Conservation (phyloP, 164 flowering plant species). For the Hamamelis virginiana region DNA sequence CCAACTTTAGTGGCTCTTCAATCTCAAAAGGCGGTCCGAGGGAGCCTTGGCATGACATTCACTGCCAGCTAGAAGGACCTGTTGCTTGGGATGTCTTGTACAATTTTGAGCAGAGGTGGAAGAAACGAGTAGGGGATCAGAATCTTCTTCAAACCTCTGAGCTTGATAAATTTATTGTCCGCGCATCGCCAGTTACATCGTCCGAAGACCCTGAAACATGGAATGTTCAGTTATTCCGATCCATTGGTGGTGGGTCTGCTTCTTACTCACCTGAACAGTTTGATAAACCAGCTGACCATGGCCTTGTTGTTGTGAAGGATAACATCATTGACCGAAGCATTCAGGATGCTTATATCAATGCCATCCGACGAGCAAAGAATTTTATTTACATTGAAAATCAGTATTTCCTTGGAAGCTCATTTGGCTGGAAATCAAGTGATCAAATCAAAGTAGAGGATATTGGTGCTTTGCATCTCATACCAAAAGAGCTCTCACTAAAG, state of each 20-base stretch:
- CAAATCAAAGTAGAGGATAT: conserved; percentile 39
- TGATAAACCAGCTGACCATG: conserved; percentile 32
- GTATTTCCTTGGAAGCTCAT: conserved; percentile 72
- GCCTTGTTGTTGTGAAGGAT: conserved; percentile 58
- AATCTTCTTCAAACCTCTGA: conserved; percentile 18
- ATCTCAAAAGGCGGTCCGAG: conserved; percentile 71
- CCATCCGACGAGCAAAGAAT: conserved; percentile 63
- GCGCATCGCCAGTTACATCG: conserved; percentile 23
- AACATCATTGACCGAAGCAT: conserved; percentile 59
- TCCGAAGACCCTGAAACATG: conserved; percentile 39
- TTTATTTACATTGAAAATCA: conserved; percentile 81
- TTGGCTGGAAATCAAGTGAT: conserved; percentile 42
- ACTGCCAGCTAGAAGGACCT: conserved; percentile 66
- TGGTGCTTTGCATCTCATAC: conserved; percentile 53
- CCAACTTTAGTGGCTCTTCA: conserved; percentile 52
- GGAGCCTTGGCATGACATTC: conserved; percentile 87
- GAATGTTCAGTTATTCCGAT: conserved; percentile 68
- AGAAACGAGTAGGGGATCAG: conserved; percentile 35
- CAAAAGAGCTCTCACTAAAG: conserved; percentile 70
- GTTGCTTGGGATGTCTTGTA: conserved; percentile 75
- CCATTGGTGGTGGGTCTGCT: conserved; percentile 67
- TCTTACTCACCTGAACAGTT: conserved; percentile 42
- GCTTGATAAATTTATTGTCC: conserved; percentile 26
- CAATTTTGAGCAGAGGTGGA: conserved; percentile 78
- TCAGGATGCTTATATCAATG: conserved; percentile 69